Percentiles rank a stretch among this genome's conserved stretches.
Conservation (phyloP, 345 rosid genomes). For the Citrus cavaleriei region DNA sequence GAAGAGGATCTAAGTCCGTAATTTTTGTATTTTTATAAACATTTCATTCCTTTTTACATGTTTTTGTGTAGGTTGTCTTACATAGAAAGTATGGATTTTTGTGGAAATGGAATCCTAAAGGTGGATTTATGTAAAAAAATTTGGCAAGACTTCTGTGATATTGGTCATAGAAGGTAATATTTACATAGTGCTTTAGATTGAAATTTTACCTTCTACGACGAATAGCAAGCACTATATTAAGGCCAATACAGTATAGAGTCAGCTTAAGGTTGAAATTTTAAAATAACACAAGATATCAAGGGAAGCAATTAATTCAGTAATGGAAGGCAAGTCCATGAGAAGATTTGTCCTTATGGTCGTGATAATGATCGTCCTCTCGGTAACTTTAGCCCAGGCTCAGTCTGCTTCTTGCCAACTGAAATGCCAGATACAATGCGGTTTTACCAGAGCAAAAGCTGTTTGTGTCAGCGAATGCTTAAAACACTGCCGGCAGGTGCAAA, state of each 20-base stretch:
- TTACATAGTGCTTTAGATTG: no score
- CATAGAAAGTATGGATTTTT: no score
- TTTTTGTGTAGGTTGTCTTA: no score
- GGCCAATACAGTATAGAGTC: not conserved
- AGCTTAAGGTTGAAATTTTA: not conserved
- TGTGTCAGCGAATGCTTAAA: not conserved
- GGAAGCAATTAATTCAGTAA: not conserved
- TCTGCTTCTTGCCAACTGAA: not conserved
- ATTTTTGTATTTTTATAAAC: no score
- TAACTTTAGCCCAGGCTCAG: not conserved
- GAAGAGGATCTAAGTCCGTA: no score
- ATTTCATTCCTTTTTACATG: no score
- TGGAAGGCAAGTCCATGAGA: not conserved
- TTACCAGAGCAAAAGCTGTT: not conserved
- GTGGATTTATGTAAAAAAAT: no score
- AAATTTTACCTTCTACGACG: not conserved
- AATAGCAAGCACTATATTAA: not conserved
- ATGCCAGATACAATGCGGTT: not conserved
- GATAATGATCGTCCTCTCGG: not conserved
- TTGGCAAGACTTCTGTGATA: no score
- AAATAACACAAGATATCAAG: no score
- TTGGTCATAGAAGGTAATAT: no score
- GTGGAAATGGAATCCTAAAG: no score
- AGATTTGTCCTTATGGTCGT: not conserved
- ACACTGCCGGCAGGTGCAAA: not conserved